phyloP scores from a whole-genome alignment of 495 filamentous ascomycete species.

The Antarctomyces pellizariae region DNA sequence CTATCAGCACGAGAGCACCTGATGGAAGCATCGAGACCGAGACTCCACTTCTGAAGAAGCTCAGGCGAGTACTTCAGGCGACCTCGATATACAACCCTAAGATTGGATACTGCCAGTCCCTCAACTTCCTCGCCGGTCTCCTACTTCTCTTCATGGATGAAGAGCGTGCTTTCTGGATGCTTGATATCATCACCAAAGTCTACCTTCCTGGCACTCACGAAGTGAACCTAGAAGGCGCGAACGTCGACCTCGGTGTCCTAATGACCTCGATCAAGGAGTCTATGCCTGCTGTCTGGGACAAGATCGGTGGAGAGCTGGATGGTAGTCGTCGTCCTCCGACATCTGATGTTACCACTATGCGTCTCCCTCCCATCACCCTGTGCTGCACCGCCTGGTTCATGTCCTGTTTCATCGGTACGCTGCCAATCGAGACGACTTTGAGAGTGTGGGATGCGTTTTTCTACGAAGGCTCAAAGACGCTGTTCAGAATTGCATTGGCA shows the following conservation, averaged over 20 bases:
- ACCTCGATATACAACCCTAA: slow-evolving; percentile 75
- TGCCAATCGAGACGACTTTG: slow-evolving; percentile 75
- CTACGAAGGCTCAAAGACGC: slow-evolving; percentile 81
- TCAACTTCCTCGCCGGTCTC: slow-evolving; percentile 92
- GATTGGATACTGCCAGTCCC: slow-evolving; percentile 88
- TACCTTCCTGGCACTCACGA: slow-evolving; percentile 89
- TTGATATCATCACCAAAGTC: slow-evolving; percentile 71
- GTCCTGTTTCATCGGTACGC: slow-evolving; percentile 78
- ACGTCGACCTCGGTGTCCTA: slow-evolving; percentile 82
- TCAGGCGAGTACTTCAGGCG: slow-evolving; percentile 69
- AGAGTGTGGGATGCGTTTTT: slow-evolving; percentile 93
- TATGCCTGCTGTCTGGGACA: slow-evolving; percentile 70
- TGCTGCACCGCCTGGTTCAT: slow-evolving; percentile 98
- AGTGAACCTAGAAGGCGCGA: slow-evolving; percentile 74
- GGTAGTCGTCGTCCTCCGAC: too few relatives aligned
- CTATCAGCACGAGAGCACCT: not conserved
- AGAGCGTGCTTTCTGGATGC: slow-evolving; percentile 84
- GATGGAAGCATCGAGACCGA: slow-evolving; percentile 28
- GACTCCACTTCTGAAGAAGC: slow-evolving; percentile 50
- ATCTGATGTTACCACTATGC: slow-evolving; percentile 17
- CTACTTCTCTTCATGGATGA: slow-evolving; percentile 80
- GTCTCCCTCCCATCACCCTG: slow-evolving; percentile 72
- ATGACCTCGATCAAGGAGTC: slow-evolving; percentile 67
- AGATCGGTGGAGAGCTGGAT: slow-evolving; percentile 57
- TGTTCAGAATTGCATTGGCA: slow-evolving; percentile 82